Percentiles rank a stretch among this genome's conserved stretches.
Evolutionary conservation across 768 basidiomycete species (phyloP).

Genomic region (Boletus subcaerulescens): DNA sequence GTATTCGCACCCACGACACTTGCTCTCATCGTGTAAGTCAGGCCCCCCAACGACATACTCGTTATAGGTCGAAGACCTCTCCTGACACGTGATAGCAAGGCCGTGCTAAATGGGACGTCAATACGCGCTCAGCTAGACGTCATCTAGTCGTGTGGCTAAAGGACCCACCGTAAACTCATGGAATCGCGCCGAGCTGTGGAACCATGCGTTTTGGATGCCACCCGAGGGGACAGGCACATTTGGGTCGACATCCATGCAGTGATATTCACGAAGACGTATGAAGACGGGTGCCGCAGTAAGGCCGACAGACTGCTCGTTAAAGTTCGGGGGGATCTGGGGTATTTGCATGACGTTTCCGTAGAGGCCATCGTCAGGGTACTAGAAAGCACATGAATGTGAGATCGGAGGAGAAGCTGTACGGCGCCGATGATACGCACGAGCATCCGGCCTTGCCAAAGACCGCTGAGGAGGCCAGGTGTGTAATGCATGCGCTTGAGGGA

Average conservation of each 20-base stretch:
- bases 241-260: conserved; percentile 40
- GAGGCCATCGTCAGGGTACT: conserved; percentile 22
- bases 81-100: conserved; percentile 22
- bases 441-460: conserved; percentile 63
- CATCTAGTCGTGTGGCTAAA: background rate
- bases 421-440: conserved; percentile 42
- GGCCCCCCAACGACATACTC: conserved; percentile 37
- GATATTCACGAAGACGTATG: conserved; percentile 57
- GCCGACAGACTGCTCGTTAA: conserved; percentile 34
- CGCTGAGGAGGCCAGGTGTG: conserved; percentile 49
- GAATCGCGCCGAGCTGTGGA: conserved; percentile 23
- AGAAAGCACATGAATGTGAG: background rate
- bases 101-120: conserved; percentile 14
- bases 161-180: conserved; percentile 26
- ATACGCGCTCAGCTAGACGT: background rate
- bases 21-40: conserved; percentile 42
- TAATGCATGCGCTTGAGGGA: conserved; percentile 38
- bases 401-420: background rate
- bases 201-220: conserved; percentile 42
- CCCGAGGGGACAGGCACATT: conserved; percentile 33
- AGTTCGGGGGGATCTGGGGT: conserved; percentile 23
- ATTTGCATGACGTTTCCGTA: conserved; percentile 21
- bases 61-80: conserved; percentile 36
- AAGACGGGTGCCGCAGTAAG: conserved; percentile 51
- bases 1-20: conserved; percentile 33